Conservation (phyloP, 768 basidiomycete genomes). For the Guyanaporus albipodus region DNA sequence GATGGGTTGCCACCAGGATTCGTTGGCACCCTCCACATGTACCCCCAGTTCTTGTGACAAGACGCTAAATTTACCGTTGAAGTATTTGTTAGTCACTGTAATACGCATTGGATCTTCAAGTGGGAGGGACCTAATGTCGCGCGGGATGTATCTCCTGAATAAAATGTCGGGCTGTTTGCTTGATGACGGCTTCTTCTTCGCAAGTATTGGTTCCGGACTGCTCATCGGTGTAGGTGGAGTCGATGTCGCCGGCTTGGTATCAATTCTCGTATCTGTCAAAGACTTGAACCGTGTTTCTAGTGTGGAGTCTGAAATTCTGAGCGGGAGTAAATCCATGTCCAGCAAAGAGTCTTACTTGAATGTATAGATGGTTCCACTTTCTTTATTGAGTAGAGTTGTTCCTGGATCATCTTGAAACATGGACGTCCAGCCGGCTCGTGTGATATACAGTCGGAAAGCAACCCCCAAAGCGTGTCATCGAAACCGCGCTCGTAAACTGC, state of each 20-base stretch:
- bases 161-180: not conserved
- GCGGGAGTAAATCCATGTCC: no score
- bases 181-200: not conserved
- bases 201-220: no score
- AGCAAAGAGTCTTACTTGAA: no score
- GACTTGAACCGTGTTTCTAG: not conserved
- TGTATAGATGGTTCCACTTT: not conserved
- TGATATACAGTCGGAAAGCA: slow-evolving; percentile 4
- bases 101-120: not conserved
- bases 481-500: slow-evolving; percentile 1
- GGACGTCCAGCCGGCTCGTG: not conserved
- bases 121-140: not conserved
- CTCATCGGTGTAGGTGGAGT: not conserved
- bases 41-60: slow-evolving; percentile 1
- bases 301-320: not conserved
- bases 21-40: not conserved
- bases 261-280: not conserved
- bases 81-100: slow-evolving; percentile 2
- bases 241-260: not conserved
- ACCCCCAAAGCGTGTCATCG: slow-evolving; percentile 3
- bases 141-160: not conserved
- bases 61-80: not conserved
- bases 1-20: not conserved
- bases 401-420: slow-evolving; percentile 2
- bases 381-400: not conserved